Percentiles rank a stretch among this genome's conserved stretches.
Evolutionary conservation across 2,329 filamentous ascomycete genomes (phyloP).

Genomic region (Calonectria pauciramosa): DNA sequence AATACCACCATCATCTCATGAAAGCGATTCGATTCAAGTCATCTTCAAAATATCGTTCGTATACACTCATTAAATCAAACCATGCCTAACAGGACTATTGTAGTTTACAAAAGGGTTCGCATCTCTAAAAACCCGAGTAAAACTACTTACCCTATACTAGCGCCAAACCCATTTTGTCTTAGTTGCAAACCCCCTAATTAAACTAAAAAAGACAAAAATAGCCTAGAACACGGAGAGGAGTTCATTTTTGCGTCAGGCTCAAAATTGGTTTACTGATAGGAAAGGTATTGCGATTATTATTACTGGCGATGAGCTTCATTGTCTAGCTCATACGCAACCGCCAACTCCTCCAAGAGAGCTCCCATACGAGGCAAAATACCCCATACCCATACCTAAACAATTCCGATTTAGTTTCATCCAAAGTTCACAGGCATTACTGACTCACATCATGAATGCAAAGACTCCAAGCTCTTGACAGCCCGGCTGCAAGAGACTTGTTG

Average conservation of each 20-base stretch:
- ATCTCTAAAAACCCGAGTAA: too few species aligned
- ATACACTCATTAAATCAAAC: too few species aligned
- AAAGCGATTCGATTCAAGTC: too few species aligned
- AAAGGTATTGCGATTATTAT: background rate
- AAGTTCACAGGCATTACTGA: background rate
- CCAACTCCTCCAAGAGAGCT: background rate
- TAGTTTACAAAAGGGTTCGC: too few species aligned
- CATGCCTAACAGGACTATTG: too few species aligned
- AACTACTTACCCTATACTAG: too few species aligned
- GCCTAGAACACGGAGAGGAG: too few species aligned
- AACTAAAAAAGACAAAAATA: background rate
- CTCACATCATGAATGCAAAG: background rate
- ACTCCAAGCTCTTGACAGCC: background rate
- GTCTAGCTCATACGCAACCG: background rate
- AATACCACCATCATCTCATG: too few species aligned
- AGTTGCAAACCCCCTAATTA: background rate
- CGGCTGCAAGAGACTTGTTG: background rate
- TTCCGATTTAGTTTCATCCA: background rate
- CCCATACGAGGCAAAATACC: background rate
- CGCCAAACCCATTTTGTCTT: too few species aligned
- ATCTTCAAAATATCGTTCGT: too few species aligned
- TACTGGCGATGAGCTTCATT: background rate
- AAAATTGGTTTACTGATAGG: background rate
- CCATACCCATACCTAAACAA: background rate
- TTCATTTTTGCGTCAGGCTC: background rate